These are phyloP conservation scores for Cucumis melo DNA, from an alignment of 306 rosid genomes.

Conservation along the genomic window DNA sequence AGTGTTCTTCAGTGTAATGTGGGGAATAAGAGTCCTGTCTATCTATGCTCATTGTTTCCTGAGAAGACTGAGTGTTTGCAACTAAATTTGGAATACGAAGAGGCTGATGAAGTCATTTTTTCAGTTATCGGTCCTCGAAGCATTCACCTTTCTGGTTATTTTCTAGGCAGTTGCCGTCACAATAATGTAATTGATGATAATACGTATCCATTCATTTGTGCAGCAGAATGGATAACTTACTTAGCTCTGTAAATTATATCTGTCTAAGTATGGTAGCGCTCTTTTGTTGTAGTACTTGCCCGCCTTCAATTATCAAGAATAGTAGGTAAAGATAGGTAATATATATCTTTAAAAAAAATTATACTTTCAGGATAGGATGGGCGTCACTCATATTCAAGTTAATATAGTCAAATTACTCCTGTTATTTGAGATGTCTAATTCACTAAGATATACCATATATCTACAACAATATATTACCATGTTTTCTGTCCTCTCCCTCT, in stretches of 20 bases:
- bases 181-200: constrained; percentile 13
- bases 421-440: not conserved
- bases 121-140: constrained; percentile 82
- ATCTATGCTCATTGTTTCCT: constrained; percentile 63
- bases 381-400: not conserved
- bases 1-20: constrained; percentile 84
- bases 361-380: not conserved
- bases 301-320: not conserved
- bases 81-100: constrained; percentile 69
- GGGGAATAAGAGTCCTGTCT: constrained; percentile 68
- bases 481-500: not conserved
- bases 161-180: constrained; percentile 17
- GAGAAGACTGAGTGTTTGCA: constrained; percentile 60
- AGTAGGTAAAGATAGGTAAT: not conserved
- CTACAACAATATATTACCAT: not conserved
- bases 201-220: constrained; percentile 49
- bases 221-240: not conserved
- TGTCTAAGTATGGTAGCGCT: not conserved
- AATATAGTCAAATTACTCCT: not conserved
- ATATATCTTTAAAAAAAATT: not conserved
- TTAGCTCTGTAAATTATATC: not conserved
- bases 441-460: not conserved
- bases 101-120: constrained; percentile 59
- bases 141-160: constrained; percentile 71
- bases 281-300: not conserved